Conservation (phyloP, 768 basidiomycete species). For the Pleurotus citrinopileatus region DNA sequence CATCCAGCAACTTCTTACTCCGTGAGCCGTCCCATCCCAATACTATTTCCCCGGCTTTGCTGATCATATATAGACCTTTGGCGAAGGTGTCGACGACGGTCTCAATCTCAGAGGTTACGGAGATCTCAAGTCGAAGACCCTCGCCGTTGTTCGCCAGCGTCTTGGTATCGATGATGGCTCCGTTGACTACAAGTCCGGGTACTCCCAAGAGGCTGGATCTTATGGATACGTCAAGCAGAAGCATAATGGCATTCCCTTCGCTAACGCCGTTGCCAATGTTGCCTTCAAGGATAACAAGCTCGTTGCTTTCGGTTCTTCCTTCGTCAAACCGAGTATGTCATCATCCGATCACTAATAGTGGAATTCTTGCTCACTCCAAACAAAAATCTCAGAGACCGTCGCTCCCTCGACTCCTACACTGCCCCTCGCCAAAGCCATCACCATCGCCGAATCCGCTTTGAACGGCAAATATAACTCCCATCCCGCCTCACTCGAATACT, state of each 20-base stretch:
- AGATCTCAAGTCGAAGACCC: conserved; percentile 18
- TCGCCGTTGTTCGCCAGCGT: conserved; percentile 20
- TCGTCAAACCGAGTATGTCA: conserved; percentile 37
- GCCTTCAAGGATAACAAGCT: conserved; percentile 39
- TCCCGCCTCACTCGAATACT: conserved; percentile 31
- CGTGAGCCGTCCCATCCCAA: conserved; percentile 17
- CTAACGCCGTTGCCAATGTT: conserved; percentile 42
- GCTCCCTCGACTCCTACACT: conserved; percentile 35
- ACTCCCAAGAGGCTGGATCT: conserved; percentile 18
- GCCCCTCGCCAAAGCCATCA: conserved; percentile 30
- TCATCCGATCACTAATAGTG: conserved; percentile 3
- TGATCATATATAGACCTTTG: conserved; percentile 23
- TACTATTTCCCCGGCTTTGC: background rate
- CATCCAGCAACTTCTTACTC: conserved; percentile 34
- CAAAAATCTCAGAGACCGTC: conserved; percentile 16
- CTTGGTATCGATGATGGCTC: conserved; percentile 19
- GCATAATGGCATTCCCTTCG: conserved; percentile 28
- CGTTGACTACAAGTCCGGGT: conserved; percentile 24
- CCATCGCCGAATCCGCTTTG: conserved; percentile 33
- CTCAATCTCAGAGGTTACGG: conserved; percentile 21
- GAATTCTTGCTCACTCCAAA: background rate
- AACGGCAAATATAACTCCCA: conserved; percentile 39
- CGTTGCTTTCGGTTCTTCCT: conserved; percentile 43
- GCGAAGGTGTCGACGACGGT: conserved; percentile 24
- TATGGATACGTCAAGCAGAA: conserved; percentile 25